These are phyloP conservation scores for Crucihimalaya himalaica DNA, from an alignment of 345 rosid species.

Conservation along the genomic window DNA sequence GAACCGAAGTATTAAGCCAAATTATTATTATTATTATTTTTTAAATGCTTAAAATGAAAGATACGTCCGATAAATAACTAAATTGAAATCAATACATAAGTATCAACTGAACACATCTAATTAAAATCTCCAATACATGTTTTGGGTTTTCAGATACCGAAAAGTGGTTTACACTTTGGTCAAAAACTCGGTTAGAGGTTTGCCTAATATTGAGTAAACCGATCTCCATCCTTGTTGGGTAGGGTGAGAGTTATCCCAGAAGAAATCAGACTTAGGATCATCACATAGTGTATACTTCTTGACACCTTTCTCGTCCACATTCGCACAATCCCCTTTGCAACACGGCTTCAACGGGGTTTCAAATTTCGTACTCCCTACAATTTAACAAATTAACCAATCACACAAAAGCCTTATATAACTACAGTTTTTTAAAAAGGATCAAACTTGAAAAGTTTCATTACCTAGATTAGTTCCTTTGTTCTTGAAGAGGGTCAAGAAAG, in stretches of 20 bases:
- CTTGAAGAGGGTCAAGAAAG: conserved; percentile 46
- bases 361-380: conserved; percentile 41
- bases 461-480: conserved; percentile 6
- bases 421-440: not conserved
- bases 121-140: no score
- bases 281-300: conserved; percentile 42
- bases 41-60: not conserved
- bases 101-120: no score
- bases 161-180: not conserved
- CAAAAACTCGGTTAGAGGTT: conserved; percentile 20
- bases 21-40: no score
- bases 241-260: conserved; percentile 52
- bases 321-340: conserved; percentile 34
- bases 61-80: no score
- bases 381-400: not conserved
- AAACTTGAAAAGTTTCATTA: not conserved
- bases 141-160: not conserved
- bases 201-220: conserved; percentile 33
- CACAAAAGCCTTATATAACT: not conserved
- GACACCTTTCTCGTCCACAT: not conserved
- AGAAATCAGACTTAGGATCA: conserved; percentile 43
- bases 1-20: not conserved
- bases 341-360: conserved; percentile 54
- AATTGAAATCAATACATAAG: no score
- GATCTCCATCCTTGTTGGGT: conserved; percentile 50